Conservation (phyloP, 2,329 filamentous ascomycete species). For the Orbilia blumenaviensis region DNA sequence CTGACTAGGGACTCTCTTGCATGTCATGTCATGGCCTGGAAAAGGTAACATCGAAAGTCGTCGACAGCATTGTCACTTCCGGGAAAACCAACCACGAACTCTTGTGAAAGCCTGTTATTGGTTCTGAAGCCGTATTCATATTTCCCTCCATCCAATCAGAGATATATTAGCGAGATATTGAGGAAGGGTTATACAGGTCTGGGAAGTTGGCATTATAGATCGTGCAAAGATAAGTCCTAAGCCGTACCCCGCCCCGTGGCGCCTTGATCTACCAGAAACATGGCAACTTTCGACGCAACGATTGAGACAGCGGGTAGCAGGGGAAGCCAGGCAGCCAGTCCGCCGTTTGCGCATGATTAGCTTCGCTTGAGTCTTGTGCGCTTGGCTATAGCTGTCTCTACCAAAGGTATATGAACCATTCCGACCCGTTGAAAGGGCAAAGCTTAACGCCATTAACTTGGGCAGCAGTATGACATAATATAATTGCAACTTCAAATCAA, state of each 20-base stretch:
- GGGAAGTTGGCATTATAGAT: constrained; percentile 19
- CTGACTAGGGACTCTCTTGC: background rate
- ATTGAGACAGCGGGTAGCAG: constrained; percentile 45
- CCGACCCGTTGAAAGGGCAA: background rate
- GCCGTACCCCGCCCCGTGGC: constrained; percentile 2
- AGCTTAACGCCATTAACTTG: background rate
- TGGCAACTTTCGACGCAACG: constrained; percentile 31
- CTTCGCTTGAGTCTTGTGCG: constrained; percentile 4
- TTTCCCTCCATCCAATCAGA: constrained; percentile 35
- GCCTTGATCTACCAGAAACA: constrained; percentile 29
- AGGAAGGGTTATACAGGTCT: constrained; percentile 20
- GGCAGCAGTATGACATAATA: too few species aligned
- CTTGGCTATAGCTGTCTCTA: constrained; percentile 16
- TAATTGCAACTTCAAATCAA: background rate
- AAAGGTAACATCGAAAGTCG: constrained; percentile 1
- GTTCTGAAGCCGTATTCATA: background rate
- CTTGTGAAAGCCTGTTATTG: constrained; percentile 4
- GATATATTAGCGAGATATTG: constrained; percentile 28
- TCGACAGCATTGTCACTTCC: background rate
- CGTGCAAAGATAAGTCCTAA: background rate
- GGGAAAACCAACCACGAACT: constrained; percentile 22
- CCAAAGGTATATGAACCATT: background rate
- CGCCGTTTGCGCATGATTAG: constrained; percentile 15
- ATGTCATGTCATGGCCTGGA: constrained; percentile 29
- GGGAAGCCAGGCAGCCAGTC: constrained; percentile 39